Evolutionary conservation across 768 basidiomycete genomes (phyloP).

Genomic region (Tylopilus intermedius): DNA sequence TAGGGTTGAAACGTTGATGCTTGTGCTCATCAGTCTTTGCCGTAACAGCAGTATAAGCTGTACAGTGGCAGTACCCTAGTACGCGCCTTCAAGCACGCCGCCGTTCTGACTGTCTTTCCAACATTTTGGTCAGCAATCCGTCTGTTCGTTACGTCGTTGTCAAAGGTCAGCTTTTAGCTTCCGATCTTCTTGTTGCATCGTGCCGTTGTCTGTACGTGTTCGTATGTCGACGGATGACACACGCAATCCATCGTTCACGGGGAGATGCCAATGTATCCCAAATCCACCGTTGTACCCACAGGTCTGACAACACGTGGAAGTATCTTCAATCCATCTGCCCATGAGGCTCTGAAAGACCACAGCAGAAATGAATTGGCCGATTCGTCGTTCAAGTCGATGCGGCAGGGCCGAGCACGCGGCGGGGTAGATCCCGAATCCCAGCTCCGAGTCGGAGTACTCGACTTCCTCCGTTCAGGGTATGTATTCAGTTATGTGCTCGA

Average conservation of each 20-base stretch:
- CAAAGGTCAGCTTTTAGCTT: not conserved
- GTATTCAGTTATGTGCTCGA: not conserved
- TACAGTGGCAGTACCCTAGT: not conserved
- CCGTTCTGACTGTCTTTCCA: not conserved
- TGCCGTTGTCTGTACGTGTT: not conserved
- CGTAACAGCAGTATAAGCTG: not conserved
- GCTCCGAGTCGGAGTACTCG: not conserved
- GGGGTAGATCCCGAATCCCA: not conserved
- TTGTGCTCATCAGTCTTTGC: not conserved
- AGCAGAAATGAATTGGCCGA: not conserved
- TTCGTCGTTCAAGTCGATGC: not conserved
- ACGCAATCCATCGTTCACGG: not conserved
- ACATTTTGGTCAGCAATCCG: not conserved
- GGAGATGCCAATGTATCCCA: not conserved
- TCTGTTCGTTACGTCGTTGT: not conserved
- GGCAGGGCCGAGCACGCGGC: not conserved
- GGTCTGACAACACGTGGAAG: not conserved
- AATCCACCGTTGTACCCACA: conserved; percentile 1
- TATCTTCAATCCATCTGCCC: not conserved
- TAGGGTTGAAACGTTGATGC: not conserved
- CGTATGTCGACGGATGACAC: not conserved
- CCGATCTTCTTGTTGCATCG: not conserved
- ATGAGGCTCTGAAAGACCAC: not conserved
- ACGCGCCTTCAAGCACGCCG: not conserved
- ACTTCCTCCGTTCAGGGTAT: not conserved